Base-by-base conservation (phyloP, 2,329 filamentous ascomycete species). In the Graphilbum fragrans region DNA sequence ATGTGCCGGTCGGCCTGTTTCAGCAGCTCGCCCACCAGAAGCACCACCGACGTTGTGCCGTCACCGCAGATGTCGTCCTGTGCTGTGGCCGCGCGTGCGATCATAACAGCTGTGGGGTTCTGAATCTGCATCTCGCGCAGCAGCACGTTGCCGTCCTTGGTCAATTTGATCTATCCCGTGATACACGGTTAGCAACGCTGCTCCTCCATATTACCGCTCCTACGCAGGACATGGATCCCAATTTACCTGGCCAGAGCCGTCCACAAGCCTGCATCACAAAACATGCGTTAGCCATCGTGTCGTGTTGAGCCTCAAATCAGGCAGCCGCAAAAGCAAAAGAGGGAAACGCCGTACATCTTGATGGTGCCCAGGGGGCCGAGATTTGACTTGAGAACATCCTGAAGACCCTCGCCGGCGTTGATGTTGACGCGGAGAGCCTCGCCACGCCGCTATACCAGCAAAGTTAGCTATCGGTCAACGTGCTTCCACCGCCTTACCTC, bases 11-110 rank as follows among this genome's bases (percentile, higher is more conserved):
- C 85, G 45, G 92, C 92, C 69, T 98, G 92, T 74, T 96, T 98
- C 58, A 98, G 67, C 46, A 98, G 77, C 70, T 98, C 92, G 61
- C 92, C 92, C 39, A 98, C 88, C 60, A 96, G 67, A 54, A 98
- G 68, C 40, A 98, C 92, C 23, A 95, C 90, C 37, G 87, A 95
- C 34, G 92, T 98, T 54, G 92, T 98, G 56, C 92, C 92, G 62
- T 98, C 92, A 57, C 92, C 92, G 53, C 86, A 94, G 54, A 98
- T 98, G 56, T 98, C 92, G 62, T 98, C 92, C 62, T 98, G 90
- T 51, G 92, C 92, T 31, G 92, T 98, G 44, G 92, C 92, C 55
- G 90, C 87, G 58, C 77, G 68, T 43, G 77, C 77, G 60, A 82
- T 82, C 77, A 82, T 82, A 48, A 92, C 92, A 50, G 92, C 92